Base-by-base conservation (phyloP, 495 filamentous ascomycete species). In the Xylaria sp. region DNA sequence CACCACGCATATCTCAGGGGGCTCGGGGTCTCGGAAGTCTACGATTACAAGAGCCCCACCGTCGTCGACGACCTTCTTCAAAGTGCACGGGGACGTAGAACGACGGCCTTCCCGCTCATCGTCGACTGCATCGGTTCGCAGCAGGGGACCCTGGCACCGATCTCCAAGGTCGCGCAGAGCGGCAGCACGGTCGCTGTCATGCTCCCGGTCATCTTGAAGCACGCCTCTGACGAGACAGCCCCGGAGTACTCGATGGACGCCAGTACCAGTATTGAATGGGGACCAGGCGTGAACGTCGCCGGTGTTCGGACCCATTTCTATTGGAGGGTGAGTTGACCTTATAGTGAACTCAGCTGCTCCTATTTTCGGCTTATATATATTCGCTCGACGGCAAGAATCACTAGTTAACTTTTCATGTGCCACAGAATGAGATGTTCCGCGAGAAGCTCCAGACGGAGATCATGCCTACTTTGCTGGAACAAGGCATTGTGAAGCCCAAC, bases 61-160 rank as follows among this genome's bases (percentile, higher is more conserved):
- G 76, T 87, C 12, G 76, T 80, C 4, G 75, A 81, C 12, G 68
- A 81, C 57, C 78, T 86, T 15, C 44, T 80, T 14, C 58, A 71
- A 33, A 53, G 58, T 17, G 70, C 65, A 35, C 50, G 48, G 26
- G 71, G 78, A 59, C 67, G 73, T 0, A 69, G 69, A 15, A 40
- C 43, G 15, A 76, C 79, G 7, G 70, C 59, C 24, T 74, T 87
- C 55, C 80, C 81, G 37, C 78, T 80, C 44, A 78, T 88, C 9
- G 64, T 89, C 29, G 87, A 89, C 74, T 88, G 86, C 75, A 88
- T 89, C 63, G 87, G 86, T 8, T 85, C 81, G 0, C 72, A 76
- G 48, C 68, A 78, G 3, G 82, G 83, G 11, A 81, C 80, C 19
- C 67, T 87, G 37, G 68, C 62, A 8, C 82, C 82, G 2, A 71